A percentile compares a stretch with the other conserved stretches of the same genome.
phyloP scores from a whole-genome alignment of 176 grass and related monocot species.

The Typha latifolia region DNA sequence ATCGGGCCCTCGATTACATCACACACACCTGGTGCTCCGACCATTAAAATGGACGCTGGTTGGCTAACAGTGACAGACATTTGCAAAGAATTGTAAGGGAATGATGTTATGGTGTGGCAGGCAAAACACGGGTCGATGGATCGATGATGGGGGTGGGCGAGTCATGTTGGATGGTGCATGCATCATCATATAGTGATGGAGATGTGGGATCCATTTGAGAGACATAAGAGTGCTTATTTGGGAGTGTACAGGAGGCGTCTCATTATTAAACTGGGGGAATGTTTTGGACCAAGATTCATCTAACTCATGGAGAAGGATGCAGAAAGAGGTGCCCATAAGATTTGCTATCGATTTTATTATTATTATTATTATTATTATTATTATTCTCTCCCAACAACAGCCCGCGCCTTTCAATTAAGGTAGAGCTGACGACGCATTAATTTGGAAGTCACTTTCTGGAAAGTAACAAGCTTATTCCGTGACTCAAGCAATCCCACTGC shows the following conservation, averaged over 20 bases:
- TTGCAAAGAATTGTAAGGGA: background rate
- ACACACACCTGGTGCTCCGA: conserved; percentile 43
- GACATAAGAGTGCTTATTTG: background rate
- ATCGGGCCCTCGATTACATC: conserved; percentile 26
- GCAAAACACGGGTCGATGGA: background rate
- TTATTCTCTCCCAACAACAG: background rate
- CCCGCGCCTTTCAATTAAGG: background rate
- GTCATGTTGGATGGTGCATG: background rate
- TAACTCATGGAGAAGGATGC: too few species aligned
- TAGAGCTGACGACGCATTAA: conserved; percentile 3
- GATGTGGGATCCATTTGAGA: conserved; percentile 1
- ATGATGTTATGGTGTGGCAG: background rate
- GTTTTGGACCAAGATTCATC: background rate
- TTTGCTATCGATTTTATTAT: background rate
- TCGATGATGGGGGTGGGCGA: background rate
- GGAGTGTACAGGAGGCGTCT: background rate
- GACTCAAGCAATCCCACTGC: conserved; percentile 8
- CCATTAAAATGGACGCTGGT: conserved; percentile 50
- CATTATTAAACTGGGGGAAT: background rate
- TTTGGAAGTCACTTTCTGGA: conserved; percentile 3
- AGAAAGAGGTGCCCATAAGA: background rate
- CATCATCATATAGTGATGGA: background rate
- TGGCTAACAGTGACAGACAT: conserved; percentile 82
- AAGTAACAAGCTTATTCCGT: background rate
- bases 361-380: background rate